Evolutionary conservation across 495 filamentous ascomycete genomes (phyloP).

Genomic region (Penicillium waksmanii): DNA sequence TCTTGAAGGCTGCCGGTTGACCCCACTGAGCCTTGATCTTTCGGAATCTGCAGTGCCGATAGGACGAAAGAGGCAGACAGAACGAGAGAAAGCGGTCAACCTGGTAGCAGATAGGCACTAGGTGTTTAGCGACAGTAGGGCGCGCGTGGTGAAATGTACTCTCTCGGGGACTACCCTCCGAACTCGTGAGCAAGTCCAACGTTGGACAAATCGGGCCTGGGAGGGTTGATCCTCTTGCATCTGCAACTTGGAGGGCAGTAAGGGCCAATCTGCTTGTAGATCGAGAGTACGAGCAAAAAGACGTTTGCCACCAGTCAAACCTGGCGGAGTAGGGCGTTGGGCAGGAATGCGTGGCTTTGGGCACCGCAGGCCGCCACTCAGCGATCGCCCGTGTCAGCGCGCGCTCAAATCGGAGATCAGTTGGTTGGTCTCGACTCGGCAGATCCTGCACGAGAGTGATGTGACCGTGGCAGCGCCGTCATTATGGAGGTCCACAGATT

Average conservation of each 20-base stretch:
- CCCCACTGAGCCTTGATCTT: constrained; percentile 20
- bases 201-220: constrained; percentile 9
- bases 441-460: constrained; percentile 20
- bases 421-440: constrained; percentile 18
- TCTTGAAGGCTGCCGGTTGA: constrained; percentile 15
- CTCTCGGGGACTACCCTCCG: background rate
- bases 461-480: background rate
- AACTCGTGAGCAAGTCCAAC: constrained; percentile 15
- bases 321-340: constrained; percentile 36
- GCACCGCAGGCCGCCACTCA: constrained; percentile 33
- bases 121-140: background rate
- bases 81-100: constrained; percentile 14
- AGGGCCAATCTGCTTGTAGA: constrained; percentile 23
- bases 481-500: background rate
- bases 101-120: background rate
- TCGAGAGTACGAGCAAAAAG: constrained; percentile 15
- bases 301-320: constrained; percentile 28
- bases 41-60: constrained; percentile 4
- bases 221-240: constrained; percentile 14
- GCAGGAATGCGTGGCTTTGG: constrained; percentile 51
- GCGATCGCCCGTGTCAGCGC: constrained; percentile 26
- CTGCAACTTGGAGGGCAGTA: constrained; percentile 6
- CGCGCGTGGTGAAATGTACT: background rate
- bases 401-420: constrained; percentile 24
- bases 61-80: constrained; percentile 2